Evolutionary conservation across 495 filamentous ascomycete species (phyloP).

Genomic region (Penicillium canescens): DNA sequence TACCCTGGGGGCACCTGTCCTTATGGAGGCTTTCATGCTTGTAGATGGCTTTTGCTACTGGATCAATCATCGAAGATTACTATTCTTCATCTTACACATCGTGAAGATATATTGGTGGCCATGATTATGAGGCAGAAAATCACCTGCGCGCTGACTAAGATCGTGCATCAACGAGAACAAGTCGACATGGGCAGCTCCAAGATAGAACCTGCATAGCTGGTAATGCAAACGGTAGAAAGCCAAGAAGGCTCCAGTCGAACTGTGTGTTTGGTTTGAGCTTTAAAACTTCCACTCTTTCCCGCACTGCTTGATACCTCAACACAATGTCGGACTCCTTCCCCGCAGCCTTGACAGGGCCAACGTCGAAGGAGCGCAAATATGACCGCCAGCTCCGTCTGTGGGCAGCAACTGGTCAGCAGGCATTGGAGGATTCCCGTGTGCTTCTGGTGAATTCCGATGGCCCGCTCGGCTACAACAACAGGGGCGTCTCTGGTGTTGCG

Average conservation of each 20-base stretch:
- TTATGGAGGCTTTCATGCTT: too few relatives aligned
- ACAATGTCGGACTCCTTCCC: constrained; percentile 44
- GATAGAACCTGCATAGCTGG: too few relatives aligned
- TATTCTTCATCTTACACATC: too few relatives aligned
- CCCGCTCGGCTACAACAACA: constrained; percentile 34
- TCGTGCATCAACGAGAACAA: too few relatives aligned
- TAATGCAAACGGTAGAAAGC: not conserved
- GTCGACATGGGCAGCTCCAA: too few relatives aligned
- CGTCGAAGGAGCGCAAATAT: constrained; percentile 90
- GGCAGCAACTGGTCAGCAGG: constrained; percentile 89
- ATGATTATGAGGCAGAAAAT: too few relatives aligned
- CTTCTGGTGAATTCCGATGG: constrained; percentile 77
- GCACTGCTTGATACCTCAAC: constrained; percentile 4
- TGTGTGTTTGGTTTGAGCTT: not conserved
- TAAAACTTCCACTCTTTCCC: constrained; percentile 1
- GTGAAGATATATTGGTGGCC: too few relatives aligned
- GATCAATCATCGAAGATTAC: too few relatives aligned
- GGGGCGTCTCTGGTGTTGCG: constrained; percentile 68
- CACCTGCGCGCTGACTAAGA: too few relatives aligned
- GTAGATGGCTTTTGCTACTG: too few relatives aligned
- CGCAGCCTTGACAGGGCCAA: constrained; percentile 53
- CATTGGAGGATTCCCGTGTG: constrained; percentile 85
- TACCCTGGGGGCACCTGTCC: too few relatives aligned
- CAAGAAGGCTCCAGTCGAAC: too few relatives aligned
- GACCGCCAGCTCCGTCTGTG: constrained; percentile 94